A percentile compares a stretch with the other conserved stretches of the same genome.
Evolutionary conservation across 306 rosid genomes (phyloP).

Genomic region (Quercus parvula): DNA sequence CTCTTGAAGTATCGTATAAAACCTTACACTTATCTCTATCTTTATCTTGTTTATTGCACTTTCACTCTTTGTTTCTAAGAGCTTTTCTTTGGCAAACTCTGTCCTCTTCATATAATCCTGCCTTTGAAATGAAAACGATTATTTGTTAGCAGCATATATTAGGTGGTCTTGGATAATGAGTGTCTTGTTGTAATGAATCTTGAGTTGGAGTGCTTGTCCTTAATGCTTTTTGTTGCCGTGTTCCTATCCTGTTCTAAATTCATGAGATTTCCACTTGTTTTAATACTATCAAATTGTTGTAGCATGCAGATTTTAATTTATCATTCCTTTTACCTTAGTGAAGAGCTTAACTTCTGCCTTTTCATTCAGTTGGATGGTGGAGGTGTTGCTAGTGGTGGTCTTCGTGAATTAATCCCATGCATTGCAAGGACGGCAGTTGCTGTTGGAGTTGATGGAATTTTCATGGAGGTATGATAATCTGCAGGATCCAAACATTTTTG

Average conservation of each 20-base stretch:
- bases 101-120: too few species aligned
- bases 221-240: not conserved
- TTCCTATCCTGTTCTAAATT: not conserved
- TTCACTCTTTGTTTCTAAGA: too few species aligned
- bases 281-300: not conserved
- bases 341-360: conserved; percentile 25
- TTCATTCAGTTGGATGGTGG: conserved; percentile 80
- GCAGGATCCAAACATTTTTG: not conserved
- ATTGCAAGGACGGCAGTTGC: conserved; percentile 94
- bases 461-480: conserved; percentile 78
- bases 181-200: not conserved
- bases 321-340: not conserved
- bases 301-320: not conserved
- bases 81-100: too few species aligned
- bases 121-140: not conserved
- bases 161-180: not conserved
- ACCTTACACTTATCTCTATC: too few species aligned
- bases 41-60: too few species aligned
- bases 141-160: not conserved
- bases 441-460: conserved; percentile 95
- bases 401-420: conserved; percentile 93
- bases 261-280: not conserved
- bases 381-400: conserved; percentile 95
- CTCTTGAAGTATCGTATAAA: too few species aligned
- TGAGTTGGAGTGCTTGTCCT: not conserved